Evolutionary conservation across 768 basidiomycete species (phyloP), one percentile per base, ranked within the genome.

Genomic region (Hysterangium stoloniferum): DNA sequence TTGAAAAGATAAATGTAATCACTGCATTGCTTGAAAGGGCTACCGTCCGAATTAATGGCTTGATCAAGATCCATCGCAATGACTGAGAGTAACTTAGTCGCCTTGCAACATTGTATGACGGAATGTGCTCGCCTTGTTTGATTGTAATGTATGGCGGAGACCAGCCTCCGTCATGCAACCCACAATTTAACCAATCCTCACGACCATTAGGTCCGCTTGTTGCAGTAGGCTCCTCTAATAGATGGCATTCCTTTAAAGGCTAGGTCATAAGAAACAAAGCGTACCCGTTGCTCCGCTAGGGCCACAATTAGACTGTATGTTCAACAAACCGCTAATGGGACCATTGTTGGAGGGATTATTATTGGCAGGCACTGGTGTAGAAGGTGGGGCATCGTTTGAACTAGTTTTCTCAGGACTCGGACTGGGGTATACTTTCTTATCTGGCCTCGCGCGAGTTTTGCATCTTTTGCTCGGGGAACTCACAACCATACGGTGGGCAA

Each of bases 161-260:
- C 90, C 90, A 93, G 27, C 84, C 84, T 28, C 57, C 61, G 35
- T 52, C 52, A 37, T 74, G 68, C 48, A 92, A 63, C 36, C 86
- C 88, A 59, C 89, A 92, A 68, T 86, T 88, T 57, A 91, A 64
- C 77, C 82, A 91, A 48, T 78, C 70, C 42, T 86, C 56, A 27
- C 57, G 45, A 29, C 66, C 79, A 59, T 71, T 66, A 17, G 65
- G 84, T 15, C 86, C 86, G 34, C 68, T 66, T 22, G 69, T 65
- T 6, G 63, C 58, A 4, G 76, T 80, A 54, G 73, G 66, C 34
- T 76, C 52, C 58, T 58, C 82, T 85, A 59, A 32, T 25, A 29
- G 31, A 37, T 47, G 47, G 46, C 28, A 48, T 27, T 44, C 27
- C 46, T 27, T 24, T 7, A 54, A 52, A 25, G 25, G 54, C 8